Base-by-base conservation (phyloP, 2,329 filamentous ascomycete genomes). In the Scopulariopsis brevicaulis region DNA sequence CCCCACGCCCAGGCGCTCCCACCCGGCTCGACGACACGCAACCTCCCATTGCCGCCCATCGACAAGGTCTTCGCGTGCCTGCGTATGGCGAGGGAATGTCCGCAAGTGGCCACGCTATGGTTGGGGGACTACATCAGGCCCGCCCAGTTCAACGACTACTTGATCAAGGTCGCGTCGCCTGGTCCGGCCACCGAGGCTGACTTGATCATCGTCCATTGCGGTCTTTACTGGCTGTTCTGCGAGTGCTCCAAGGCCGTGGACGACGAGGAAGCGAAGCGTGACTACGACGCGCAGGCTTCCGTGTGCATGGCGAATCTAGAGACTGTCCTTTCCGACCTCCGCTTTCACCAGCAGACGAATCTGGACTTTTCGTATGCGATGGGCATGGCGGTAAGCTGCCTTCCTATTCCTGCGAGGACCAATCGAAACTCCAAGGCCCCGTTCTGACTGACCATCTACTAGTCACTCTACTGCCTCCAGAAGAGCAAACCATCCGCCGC, bases 171-270 rank as follows among this genome's bases (percentile, higher is more conserved):
- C 4, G 62, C 59, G 22, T 64, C 62, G 1, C 63, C 63, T 2
- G 63, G 62, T 1, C 52, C 59, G 0, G 60, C 59, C 8, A 64
- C 65, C 7, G 66, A 70, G 28, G 63, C 67, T 10, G 66, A 69
- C 48, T 70, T 69, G 22, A 69, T 71, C 54, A 65, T 68, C n/a
- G 67, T 69, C 1, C 70, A 71, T 35, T 61, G 65, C 4, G 68
- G 69, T 2, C 63, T 71, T 7, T 63, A 68, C 50, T 68, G 65
- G 28, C 62, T 71, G 32, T 68, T 69, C 56, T 60, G 59, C 52
- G 69, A 70, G 48, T 61, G 62, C 51, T 53, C 55, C 11, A 50
- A 40, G 37, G 37, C 54, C 1, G 55, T 59, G 4, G 7, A 32
- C 2, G 55, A 64, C 15, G 43, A 59, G 6, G 34, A 18, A 0